These are phyloP conservation scores for Diphasiastrum complanatum DNA, from an alignment of 83 land plant species.

Conservation along the genomic window DNA sequence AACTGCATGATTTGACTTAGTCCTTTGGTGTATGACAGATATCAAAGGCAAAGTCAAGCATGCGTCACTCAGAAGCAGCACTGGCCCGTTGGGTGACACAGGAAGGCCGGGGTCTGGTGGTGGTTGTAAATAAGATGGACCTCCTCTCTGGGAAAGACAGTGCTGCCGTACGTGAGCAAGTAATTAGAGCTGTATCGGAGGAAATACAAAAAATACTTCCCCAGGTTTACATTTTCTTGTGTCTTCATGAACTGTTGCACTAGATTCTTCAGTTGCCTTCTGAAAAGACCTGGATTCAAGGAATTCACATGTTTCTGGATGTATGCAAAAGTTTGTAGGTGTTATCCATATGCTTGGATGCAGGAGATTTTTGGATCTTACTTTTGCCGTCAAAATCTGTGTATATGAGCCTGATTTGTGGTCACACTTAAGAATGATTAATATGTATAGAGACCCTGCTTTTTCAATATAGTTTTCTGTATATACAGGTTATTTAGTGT, in stretches of 20 bases:
- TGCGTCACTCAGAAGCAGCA: slow-evolving; percentile 90
- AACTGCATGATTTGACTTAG: not conserved
- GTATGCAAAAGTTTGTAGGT: not conserved
- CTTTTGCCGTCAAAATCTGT: too few relatives aligned
- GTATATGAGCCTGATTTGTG: too few relatives aligned
- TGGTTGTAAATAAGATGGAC: slow-evolving; percentile 98
- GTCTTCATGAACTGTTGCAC: not conserved
- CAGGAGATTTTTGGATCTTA: too few relatives aligned
- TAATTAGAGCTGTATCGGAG: slow-evolving; percentile 72
- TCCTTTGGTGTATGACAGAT: slow-evolving; percentile 39
- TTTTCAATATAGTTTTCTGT: too few relatives aligned
- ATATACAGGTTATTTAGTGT: too few relatives aligned
- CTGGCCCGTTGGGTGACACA: slow-evolving; percentile 83
- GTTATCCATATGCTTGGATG: too few relatives aligned
- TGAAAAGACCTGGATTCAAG: not conserved
- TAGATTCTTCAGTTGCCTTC: not conserved
- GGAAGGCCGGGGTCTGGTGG: slow-evolving; percentile 90
- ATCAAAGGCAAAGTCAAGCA: slow-evolving; percentile 57
- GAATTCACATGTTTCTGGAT: not conserved
- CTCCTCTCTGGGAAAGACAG: slow-evolving; percentile 60
- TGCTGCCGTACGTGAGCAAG: slow-evolving; percentile 47
- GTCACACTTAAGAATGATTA: too few relatives aligned
- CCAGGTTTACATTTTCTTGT: slow-evolving; percentile 52
- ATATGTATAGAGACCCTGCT: too few relatives aligned
- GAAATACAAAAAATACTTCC: slow-evolving; percentile 85